A percentile compares a stretch with the other conserved stretches of the same genome.
Evolutionary conservation across 129 eudicot species (phyloP).

Genomic region (Lonicera japonica): DNA sequence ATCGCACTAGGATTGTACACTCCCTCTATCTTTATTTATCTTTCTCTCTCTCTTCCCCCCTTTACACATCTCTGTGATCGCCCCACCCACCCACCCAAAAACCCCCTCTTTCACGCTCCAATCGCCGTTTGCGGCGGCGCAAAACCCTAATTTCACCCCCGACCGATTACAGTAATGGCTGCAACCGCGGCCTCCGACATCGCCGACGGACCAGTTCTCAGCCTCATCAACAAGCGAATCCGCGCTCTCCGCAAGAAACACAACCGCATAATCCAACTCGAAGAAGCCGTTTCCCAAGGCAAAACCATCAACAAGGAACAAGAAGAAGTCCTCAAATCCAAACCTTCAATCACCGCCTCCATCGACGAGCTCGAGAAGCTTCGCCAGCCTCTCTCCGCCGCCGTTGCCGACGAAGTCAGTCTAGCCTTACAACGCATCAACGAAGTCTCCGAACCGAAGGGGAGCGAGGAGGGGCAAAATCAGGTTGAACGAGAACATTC

Average conservation of each 20-base stretch:
- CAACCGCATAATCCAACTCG: slow-evolving; percentile 73
- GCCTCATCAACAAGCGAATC: slow-evolving; percentile 76
- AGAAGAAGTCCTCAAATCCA: slow-evolving; percentile 53
- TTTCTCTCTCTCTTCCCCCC: no score
- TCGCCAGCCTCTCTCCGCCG: slow-evolving; percentile 48
- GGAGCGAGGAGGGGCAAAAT: neutral
- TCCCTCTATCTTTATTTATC: no score
- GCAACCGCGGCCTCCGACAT: slow-evolving; percentile 35
- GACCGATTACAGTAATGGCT: slow-evolving; percentile 37
- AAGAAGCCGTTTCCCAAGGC: slow-evolving; percentile 53
- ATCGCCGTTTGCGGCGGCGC: slow-evolving; percentile 2
- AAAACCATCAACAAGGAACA: slow-evolving; percentile 73
- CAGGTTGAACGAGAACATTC: neutral
- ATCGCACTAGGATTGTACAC: no score
- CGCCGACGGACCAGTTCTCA: slow-evolving; percentile 79
- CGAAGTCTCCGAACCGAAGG: neutral
- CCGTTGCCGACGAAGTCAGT: slow-evolving; percentile 51
- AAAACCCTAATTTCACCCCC: neutral
- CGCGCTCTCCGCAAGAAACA: slow-evolving; percentile 76
- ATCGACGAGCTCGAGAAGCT: slow-evolving; percentile 91
- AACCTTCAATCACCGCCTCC: slow-evolving; percentile 37
- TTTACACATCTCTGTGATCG: no score
- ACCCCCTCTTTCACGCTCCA: neutral
- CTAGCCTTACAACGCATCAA: slow-evolving; percentile 12
- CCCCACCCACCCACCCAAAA: neutral